Evolutionary conservation across 805 yeast species (phyloP), one percentile per base, ranked within the genome.

Genomic region (Nakazawaea siamensis): DNA sequence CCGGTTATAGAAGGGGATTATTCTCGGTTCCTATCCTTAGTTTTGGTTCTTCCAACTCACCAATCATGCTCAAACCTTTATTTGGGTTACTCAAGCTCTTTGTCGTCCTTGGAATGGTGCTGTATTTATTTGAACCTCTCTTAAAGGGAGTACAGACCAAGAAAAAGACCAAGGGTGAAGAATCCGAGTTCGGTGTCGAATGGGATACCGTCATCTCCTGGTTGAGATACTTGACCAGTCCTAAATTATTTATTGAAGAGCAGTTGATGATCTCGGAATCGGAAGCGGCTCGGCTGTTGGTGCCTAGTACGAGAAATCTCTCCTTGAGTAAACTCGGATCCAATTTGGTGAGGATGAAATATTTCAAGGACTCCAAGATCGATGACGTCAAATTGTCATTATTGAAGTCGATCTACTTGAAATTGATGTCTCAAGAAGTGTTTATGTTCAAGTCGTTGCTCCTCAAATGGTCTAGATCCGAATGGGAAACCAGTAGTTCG

Each of bases 21-120:
- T 54, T 51, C 41, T 44, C 58, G 3, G 34, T 56, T 25, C 61
- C 61, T 6, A 44, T 54, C 15, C 41, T 55, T 26, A 44, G 52
- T 4, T 43, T 51, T 31, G 48, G 45, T 27, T 38, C 51, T 4
- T 29, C 40, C 5, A 36, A 51, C 4, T 27, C 47, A 5, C 44
- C 51, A 33, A 46, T 45, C 29, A 23, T 50, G 31, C 23, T 47
- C 9, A 46, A 41, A 27, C 56, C 57, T 11, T 45, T 54, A 24
- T 29, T 47, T 12, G 61, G 61, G 1, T 30, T 54, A 6, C 20
- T 50, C 24, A 57, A 55, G 37, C 35, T 54, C 4, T 8, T 43
- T 2, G 17, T 52, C 9, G 48, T 49, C 18, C 21, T 45, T 16
- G 33, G 37, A 19, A 48, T 49, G 2, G 17, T 37, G n/a, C n/a